Evolutionary conservation across 139 green algal genomes (phyloP).

Genomic region (Chlorella sp.): DNA sequence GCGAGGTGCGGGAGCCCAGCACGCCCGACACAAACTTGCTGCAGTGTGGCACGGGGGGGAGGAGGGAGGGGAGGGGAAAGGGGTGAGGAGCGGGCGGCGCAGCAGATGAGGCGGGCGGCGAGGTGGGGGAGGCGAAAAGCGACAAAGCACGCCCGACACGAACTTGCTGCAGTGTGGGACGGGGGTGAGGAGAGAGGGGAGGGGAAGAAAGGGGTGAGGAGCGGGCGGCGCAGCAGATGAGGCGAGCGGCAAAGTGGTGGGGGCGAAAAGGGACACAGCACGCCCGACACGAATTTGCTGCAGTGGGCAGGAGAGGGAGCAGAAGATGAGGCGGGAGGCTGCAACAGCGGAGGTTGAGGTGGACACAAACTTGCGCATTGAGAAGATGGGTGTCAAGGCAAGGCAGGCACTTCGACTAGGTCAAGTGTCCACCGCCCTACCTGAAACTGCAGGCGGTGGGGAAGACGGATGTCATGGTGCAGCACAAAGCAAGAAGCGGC

Average conservation of each 20-base stretch:
- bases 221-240: background rate
- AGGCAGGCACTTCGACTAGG: too few species aligned
- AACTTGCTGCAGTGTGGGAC: conserved; percentile 75
- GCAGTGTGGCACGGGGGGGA: background rate
- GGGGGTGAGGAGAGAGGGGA: background rate
- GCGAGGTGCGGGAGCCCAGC: conserved; percentile 83
- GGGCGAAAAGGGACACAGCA: conserved; percentile 85
- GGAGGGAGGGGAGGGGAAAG: background rate
- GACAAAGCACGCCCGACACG: conserved; percentile 86
- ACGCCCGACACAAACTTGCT: conserved; percentile 95
- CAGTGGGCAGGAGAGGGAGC: background rate
- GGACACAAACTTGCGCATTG: too few species aligned
- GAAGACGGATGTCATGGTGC: conserved; percentile 94
- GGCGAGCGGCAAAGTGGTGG: conserved; percentile 35
- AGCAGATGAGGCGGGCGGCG: background rate
- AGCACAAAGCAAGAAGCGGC: too few species aligned
- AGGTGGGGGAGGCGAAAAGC: conserved; percentile 72
- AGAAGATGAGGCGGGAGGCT: background rate
- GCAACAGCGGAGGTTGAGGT: too few species aligned
- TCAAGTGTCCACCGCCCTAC: too few species aligned
- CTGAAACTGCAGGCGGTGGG: conserved; percentile 70
- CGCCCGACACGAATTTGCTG: conserved; percentile 92
- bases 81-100: background rate
- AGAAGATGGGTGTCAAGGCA: too few species aligned
- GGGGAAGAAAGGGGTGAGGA: background rate